Evolutionary conservation across 805 yeast species (phyloP), one percentile per base, ranked within the genome.

Genomic region (Saturnispora sekii): DNA sequence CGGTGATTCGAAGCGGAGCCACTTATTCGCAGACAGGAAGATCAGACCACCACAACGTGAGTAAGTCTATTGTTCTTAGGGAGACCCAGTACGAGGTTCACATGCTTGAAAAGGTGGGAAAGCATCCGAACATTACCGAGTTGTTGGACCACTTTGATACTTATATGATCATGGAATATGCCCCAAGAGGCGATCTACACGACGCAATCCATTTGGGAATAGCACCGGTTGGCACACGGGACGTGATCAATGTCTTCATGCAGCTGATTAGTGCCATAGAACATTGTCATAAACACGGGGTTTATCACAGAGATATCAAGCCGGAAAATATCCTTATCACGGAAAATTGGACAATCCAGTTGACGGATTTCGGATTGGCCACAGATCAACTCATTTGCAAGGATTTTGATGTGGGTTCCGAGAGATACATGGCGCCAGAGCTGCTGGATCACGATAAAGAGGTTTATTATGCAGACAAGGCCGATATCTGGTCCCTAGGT

Each of bases 391-490:
- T 67, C 39, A 63, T 66, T 38, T 79, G 85, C 54, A 64, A 75
- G 32, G 88, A 86, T 56, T 84, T 87, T 60, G 95, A 85, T 49
- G 84, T 86, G 47, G 96, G 96, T 18, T 77, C 86, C 44, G 95
- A 86, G 63, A 72, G 95, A 50, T 88, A 88, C 63, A 88, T 88
- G 97, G 94, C 96, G 0, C 97, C 97, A 1, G 97, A 88, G 59
- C 65, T 87, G 46, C 81, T 87, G 58, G 95, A 87, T 44, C 57
- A 60, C 46, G 65, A 66, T 35, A 64, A 77, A 40, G 76, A 74
- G 32, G 67, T 71, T 36, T 89, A 88, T 60, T 83, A 82, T 54
- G 86, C 95, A 8, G 77, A 80, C 16, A 81, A 84, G 61, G 81
- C 84, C 41, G 96, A 88, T 64, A 69, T 88, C 40, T 88, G 97